phyloP scores from a whole-genome alignment of 2,329 filamentous ascomycete species.

The Colletotrichum sp. region DNA sequence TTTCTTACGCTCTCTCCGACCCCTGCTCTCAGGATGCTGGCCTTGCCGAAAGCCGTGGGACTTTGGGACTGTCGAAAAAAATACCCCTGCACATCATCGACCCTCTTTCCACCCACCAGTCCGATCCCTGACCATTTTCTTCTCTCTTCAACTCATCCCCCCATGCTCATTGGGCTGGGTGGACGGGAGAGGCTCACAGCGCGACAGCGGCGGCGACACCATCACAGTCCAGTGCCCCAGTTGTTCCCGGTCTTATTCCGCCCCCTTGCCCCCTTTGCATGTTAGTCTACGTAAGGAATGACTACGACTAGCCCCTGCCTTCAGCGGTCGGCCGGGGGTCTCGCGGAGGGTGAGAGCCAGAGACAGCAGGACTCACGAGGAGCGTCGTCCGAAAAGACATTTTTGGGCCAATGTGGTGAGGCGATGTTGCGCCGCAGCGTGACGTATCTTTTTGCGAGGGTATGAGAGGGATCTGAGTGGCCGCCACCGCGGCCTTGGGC shows the following conservation, averaged over 20 bases:
- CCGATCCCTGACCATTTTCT: slow-evolving; percentile 10
- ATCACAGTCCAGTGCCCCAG: neutral
- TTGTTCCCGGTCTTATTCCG: neutral
- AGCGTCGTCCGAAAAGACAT: neutral
- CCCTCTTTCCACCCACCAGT: slow-evolving; percentile 23
- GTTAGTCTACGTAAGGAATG: neutral
- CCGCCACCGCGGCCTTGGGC: slow-evolving; percentile 13
- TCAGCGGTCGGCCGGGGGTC: neutral
- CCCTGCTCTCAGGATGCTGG: neutral
- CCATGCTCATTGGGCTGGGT: neutral
- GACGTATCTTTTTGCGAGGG: slow-evolving; percentile 16
- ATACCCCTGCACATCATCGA: slow-evolving; percentile 26
- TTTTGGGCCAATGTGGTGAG: slow-evolving; percentile 11
- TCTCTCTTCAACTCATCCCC: neutral
- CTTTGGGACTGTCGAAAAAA: neutral
- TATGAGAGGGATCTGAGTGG: slow-evolving; percentile 17
- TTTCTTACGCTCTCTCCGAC: neutral
- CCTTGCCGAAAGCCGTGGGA: slow-evolving; percentile 15
- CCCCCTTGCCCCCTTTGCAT: neutral
- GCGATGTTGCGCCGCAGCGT: slow-evolving; percentile 17
- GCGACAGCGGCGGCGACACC: slow-evolving; percentile 20
- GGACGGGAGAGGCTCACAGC: slow-evolving; percentile 4
- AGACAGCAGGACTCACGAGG: neutral
- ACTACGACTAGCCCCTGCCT: neutral
- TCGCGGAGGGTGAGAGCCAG: neutral